Base-by-base conservation (phyloP, 2,329 filamentous ascomycete genomes). In the Alternaria angustiovoidea region DNA sequence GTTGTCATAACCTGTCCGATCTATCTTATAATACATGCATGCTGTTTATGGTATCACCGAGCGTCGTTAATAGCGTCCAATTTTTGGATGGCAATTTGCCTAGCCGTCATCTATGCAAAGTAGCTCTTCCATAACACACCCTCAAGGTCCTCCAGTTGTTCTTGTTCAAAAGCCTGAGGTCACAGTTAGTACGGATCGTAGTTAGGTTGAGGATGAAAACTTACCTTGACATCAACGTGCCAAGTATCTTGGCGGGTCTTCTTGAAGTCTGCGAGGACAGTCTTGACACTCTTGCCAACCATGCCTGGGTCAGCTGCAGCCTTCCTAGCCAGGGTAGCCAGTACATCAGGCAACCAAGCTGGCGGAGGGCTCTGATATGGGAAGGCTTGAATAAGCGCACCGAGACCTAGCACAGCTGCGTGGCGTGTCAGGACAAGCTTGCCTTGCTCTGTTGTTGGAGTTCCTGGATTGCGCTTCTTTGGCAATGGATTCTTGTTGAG, bases 121-220 rank as follows among this genome's bases (percentile, higher is more conserved):
- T 99, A 99, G 79, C 94, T 98, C 89, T 99, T 99, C 95, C 95
- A 99, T 53, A 99, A 83, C 48, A 99, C 96, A 53, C 95, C 95
- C 73, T 97, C 94, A 60, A 99, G 80, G 75, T 98, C 94, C 78
- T 98, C 95, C 11, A 99, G 83, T 75, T 99, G 94, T 70, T 98
- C 95, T 30, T 90, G 82, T 26, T 93, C 93, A 76, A 99, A 99
- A 61, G 86, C 88, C 88, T 91, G 65, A 61, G 51, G 59, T 47
- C 2, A 20, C 1, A 11, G 18, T 70, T 44, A 66, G 53, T 47
- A 42, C 14, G 20, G 9, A 26, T 39, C 14, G 41, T 2, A 9
- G 11, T 9, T 11, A 3, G 12, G 18, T 46, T 12, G 14, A 22
- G 22, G 7, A n/a, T 24, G 3, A 8, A 28, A 30, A 59, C 88